These are phyloP conservation scores for Rhizopogon roseolus DNA, from an alignment of 768 basidiomycete species.

Conservation along the genomic window DNA sequence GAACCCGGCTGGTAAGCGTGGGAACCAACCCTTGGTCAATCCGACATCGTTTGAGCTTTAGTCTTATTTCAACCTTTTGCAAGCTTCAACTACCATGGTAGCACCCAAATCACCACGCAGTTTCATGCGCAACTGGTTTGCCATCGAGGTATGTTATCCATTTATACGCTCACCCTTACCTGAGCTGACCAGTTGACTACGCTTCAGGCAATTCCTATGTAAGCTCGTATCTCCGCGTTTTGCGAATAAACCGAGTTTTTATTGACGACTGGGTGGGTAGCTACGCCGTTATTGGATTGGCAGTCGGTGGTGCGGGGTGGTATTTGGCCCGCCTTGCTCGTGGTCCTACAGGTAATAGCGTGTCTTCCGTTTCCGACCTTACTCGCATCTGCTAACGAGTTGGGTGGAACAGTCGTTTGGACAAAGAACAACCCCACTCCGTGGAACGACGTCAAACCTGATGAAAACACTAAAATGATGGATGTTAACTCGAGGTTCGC, in stretches of 20 bases:
- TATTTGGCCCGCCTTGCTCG: slow-evolving; percentile 61
- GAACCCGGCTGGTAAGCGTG: slow-evolving; percentile 8
- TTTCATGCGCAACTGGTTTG: slow-evolving; percentile 39
- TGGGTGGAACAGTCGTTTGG: slow-evolving; percentile 45
- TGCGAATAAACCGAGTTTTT: not conserved
- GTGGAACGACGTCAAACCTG: slow-evolving; percentile 78
- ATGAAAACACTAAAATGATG: slow-evolving; percentile 71
- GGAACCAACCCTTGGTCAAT: not conserved
- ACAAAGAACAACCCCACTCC: slow-evolving; percentile 75
- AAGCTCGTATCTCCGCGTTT: slow-evolving; percentile 15
- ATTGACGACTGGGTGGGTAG: slow-evolving; percentile 23
- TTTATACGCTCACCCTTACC: no score
- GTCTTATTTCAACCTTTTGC: not conserved
- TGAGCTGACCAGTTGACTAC: not conserved
- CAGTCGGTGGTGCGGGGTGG: slow-evolving; percentile 56
- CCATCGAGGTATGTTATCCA: slow-evolving; percentile 35
- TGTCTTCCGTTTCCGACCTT: not conserved
- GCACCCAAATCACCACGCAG: slow-evolving; percentile 13
- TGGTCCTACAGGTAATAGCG: slow-evolving; percentile 46
- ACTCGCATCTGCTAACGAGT: slow-evolving; percentile 2
- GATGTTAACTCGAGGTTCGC: slow-evolving; percentile 71
- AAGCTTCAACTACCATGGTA: slow-evolving; percentile 18
- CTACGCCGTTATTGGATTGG: slow-evolving; percentile 45
- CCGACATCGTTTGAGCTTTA: not conserved
- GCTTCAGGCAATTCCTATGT: slow-evolving; percentile 48